Percentiles rank a stretch among this genome's conserved stretches.
phyloP scores from a whole-genome alignment of 805 yeast species.

The Zygosaccharomyces bailii region DNA sequence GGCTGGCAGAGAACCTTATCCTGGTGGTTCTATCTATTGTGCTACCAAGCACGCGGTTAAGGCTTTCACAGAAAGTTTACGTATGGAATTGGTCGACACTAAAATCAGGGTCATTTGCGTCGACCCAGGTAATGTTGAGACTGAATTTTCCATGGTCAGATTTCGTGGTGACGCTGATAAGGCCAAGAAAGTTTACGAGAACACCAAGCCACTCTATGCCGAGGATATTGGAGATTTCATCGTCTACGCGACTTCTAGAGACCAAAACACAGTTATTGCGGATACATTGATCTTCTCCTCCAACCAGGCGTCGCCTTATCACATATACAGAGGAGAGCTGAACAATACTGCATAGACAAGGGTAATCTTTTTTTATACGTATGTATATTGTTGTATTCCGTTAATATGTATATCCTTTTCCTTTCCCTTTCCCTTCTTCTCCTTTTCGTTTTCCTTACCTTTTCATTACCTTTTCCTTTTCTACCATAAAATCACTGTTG shows the following conservation, averaged over 20 bases:
- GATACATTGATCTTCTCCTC: slow-evolving; percentile 81
- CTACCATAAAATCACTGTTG: neutral
- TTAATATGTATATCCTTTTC: too few species aligned
- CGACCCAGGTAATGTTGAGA: slow-evolving; percentile 69
- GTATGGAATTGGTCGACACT: slow-evolving; percentile 73
- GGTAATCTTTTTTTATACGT: neutral
- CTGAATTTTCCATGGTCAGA: slow-evolving; percentile 60
- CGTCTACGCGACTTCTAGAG: slow-evolving; percentile 56
- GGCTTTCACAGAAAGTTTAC: slow-evolving; percentile 64
- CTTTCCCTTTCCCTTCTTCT: too few species aligned
- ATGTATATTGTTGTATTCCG: neutral
- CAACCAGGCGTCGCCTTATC: slow-evolving; percentile 78
- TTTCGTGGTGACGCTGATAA: slow-evolving; percentile 52
- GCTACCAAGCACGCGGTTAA: slow-evolving; percentile 71
- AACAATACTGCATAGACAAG: neutral
- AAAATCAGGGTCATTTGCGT: slow-evolving; percentile 62
- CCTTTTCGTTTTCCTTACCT: too few species aligned
- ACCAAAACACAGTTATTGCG: slow-evolving; percentile 57
- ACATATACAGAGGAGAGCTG: slow-evolving; percentile 46
- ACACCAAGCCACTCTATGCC: slow-evolving; percentile 53
- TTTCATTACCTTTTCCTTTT: too few species aligned
- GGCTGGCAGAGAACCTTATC: slow-evolving; percentile 77
- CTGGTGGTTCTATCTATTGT: slow-evolving; percentile 76
- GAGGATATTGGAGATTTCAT: slow-evolving; percentile 60
- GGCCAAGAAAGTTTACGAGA: slow-evolving; percentile 55